These are phyloP conservation scores for Ascochyta lentis DNA, from an alignment of 2,329 filamentous ascomycete genomes.

Conservation along the genomic window DNA sequence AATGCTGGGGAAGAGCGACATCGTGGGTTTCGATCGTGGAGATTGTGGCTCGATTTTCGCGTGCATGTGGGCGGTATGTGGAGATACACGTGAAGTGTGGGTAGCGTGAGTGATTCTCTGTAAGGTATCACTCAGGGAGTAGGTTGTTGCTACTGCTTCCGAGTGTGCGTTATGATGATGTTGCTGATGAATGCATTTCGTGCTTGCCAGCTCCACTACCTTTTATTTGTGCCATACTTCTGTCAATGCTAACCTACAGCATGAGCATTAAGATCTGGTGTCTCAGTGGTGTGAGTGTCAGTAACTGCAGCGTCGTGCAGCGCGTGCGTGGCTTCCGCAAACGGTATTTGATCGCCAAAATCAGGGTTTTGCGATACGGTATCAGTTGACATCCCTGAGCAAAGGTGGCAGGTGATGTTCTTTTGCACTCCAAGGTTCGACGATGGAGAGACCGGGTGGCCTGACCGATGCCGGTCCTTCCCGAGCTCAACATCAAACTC, in stretches of 20 bases:
- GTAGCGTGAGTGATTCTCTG: background rate
- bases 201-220: background rate
- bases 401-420: conserved; percentile 10
- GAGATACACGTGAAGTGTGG: background rate
- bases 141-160: background rate
- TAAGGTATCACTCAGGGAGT: background rate
- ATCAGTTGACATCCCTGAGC: conserved; percentile 11
- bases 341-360: conserved; percentile 2
- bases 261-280: background rate
- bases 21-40: conserved; percentile 7
- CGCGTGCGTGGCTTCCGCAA: conserved; percentile 4
- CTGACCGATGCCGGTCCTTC: conserved; percentile 18
- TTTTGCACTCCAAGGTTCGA: conserved; percentile 11
- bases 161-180: background rate
- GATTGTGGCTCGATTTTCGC: conserved; percentile 7
- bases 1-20: conserved; percentile 16
- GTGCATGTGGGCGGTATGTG: conserved; percentile 5
- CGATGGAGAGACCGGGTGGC: conserved; percentile 8
- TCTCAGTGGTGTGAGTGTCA: conserved; percentile 16
- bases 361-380: conserved; percentile 1
- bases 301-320: background rate
- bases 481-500: conserved; percentile 21
- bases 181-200: background rate
- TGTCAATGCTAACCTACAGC: background rate
- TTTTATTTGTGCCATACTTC: background rate